A percentile compares a stretch with the other conserved stretches of the same genome.
These are phyloP conservation scores for Xylaria castorea DNA, from an alignment of 495 filamentous ascomycete species.

Conservation along the genomic window DNA sequence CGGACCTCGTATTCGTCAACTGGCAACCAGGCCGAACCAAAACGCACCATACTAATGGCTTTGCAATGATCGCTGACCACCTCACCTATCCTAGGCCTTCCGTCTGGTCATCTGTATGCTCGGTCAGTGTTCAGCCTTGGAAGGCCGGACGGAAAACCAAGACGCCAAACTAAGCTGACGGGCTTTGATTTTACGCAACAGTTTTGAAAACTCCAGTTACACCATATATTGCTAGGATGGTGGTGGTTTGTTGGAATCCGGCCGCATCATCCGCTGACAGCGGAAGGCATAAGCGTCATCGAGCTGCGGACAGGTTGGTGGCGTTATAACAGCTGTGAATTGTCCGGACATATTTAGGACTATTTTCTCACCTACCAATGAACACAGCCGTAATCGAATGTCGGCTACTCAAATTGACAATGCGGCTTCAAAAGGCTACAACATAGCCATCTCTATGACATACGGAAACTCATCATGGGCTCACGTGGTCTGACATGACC, in stretches of 20 bases:
- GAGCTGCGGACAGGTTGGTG: not conserved
- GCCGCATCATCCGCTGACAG: constrained; percentile 3
- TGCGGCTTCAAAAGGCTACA: constrained; percentile 20
- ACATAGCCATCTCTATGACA: constrained; percentile 8
- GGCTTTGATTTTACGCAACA: not conserved
- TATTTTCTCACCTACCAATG: constrained; percentile 19
- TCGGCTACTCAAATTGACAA: constrained; percentile 23
- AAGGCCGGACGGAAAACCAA: not conserved
- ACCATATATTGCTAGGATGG: not conserved
- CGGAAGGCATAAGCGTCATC: constrained; percentile 12
- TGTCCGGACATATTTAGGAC: not conserved
- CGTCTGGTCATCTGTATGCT: not conserved
- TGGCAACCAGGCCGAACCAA: not conserved
- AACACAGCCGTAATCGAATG: not conserved
- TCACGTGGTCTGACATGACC: constrained; percentile 22
- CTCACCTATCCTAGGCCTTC: not conserved
- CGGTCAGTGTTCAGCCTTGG: not conserved
- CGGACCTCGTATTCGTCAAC: not conserved
- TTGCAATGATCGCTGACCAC: constrained; percentile 2
- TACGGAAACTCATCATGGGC: constrained; percentile 2
- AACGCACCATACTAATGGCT: not conserved
- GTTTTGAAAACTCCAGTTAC: not conserved
- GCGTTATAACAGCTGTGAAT: not conserved
- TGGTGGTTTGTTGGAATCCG: not conserved
- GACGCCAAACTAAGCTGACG: not conserved